Evolutionary conservation across 2,329 filamentous ascomycete genomes (phyloP).

Genomic region (Diaporthe citrichinensis): DNA sequence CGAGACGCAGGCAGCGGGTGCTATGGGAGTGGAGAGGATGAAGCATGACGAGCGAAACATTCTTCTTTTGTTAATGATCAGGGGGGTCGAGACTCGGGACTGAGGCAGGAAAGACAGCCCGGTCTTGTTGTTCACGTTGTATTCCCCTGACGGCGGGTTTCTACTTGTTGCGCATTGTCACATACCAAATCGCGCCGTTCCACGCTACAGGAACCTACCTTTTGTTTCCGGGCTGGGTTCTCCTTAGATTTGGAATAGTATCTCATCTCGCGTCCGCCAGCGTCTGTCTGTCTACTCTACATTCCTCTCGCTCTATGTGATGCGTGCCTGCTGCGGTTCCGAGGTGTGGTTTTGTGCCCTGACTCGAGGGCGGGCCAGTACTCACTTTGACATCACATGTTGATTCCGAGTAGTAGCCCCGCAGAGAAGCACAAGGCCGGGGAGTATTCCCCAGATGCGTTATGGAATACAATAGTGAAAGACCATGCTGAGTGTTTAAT

Average conservation of each 20-base stretch:
- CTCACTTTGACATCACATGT: not conserved
- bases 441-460: no score
- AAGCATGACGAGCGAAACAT: constrained; percentile 8
- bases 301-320: not conserved
- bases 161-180: not conserved
- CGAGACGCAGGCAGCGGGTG: not conserved
- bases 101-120: not conserved
- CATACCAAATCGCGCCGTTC: constrained; percentile 1
- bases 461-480: not conserved
- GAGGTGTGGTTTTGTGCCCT: not conserved
- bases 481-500: not conserved
- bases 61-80: not conserved
- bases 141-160: not conserved
- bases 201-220: not conserved
- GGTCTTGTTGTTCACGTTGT: not conserved
- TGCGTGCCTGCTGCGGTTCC: no score
- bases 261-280: constrained; percentile 1
- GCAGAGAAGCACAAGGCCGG: not conserved
- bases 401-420: not conserved
- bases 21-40: not conserved
- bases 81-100: not conserved
- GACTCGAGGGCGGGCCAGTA: not conserved
- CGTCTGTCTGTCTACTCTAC: not conserved
- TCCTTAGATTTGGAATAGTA: constrained; percentile 12
- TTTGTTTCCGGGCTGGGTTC: not conserved